phyloP scores from a whole-genome alignment of 192 early-diverging fungal species.

The Phycomyces nitens region DNA sequence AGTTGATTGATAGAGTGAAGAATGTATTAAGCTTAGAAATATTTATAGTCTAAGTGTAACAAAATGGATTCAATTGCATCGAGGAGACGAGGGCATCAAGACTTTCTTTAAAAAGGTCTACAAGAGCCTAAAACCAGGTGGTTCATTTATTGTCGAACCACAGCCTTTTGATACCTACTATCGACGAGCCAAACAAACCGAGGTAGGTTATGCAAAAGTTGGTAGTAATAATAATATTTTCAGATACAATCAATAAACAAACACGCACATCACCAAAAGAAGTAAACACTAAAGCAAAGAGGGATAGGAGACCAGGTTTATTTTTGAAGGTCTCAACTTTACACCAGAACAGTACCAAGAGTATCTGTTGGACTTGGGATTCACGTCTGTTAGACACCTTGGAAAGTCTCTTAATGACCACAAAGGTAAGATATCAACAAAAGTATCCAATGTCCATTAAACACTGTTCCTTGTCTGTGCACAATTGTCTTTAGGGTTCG shows the following conservation, averaged over 20 bases:
- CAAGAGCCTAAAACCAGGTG: constrained; percentile 49
- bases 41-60: constrained; percentile 55
- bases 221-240: neutral
- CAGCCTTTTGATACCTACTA: constrained; percentile 57
- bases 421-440: neutral
- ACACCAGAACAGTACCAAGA: neutral
- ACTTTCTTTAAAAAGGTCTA: constrained; percentile 66
- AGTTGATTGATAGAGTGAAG: neutral
- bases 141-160: constrained; percentile 68
- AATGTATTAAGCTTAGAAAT: neutral
- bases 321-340: neutral
- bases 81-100: constrained; percentile 65
- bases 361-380: neutral
- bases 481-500: neutral
- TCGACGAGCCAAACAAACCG: constrained; percentile 42
- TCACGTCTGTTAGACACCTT: neutral
- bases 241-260: too few relatives aligned
- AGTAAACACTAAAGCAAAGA: neutral
- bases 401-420: neutral
- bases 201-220: constrained; percentile 16
- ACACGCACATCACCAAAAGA: too few relatives aligned
- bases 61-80: constrained; percentile 82
- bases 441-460: too few relatives aligned
- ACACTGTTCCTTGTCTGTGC: too few relatives aligned
- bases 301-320: neutral